Evolutionary conservation across 345 rosid genomes (phyloP), one percentile per base, ranked within the genome.

Genomic region (Barbarea vulgaris): DNA sequence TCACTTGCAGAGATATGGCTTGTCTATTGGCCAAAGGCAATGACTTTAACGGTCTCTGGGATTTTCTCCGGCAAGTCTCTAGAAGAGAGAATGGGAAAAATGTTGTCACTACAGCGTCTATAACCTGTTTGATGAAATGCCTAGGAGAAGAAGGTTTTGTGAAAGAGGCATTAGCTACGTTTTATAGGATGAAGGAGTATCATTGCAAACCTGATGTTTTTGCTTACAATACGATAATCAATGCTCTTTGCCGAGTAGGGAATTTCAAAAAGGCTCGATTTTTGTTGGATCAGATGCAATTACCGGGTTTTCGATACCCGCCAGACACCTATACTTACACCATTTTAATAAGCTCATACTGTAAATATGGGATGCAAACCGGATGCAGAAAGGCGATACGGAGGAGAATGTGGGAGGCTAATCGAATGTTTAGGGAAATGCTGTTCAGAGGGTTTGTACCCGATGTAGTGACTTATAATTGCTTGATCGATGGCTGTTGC

Each of bases 101-200:
- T n/a, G 85, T 91, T 3, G 76, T 72, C 1, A 81, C 84, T 0
- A 78, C 83, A 41, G 21, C 74, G 64, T 79, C 91, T 6, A 30
- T 91, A 52, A 93, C 96, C 66, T 87, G 96, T 87, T 93, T 91
- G 96, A 89, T 93, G 59, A 93, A 93, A 88, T 92, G 89, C 68
- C 86, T 91, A 73, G 97, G 89, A 72, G 94, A 93, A 72, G 94
- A 93, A 83, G 98, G 98, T 22, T 78, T 88, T 42, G 94, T 86
- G 14, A 82, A 85, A 24, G 93, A 91, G 73, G 92, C 94, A 11
- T 74, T 89, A 75, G 75, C 84, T 69, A 74, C 79, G 0, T 89
- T 93, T 67, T 88, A 88, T 42, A 74, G 96, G 79, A 88, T 91
- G 90, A 93, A 88, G 77, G 87, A 87, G 66, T 85, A 81, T 41